Evolutionary conservation across 345 rosid genomes (phyloP), one percentile per base, ranked within the genome.

Genomic region (Stellera chamaejasme): DNA sequence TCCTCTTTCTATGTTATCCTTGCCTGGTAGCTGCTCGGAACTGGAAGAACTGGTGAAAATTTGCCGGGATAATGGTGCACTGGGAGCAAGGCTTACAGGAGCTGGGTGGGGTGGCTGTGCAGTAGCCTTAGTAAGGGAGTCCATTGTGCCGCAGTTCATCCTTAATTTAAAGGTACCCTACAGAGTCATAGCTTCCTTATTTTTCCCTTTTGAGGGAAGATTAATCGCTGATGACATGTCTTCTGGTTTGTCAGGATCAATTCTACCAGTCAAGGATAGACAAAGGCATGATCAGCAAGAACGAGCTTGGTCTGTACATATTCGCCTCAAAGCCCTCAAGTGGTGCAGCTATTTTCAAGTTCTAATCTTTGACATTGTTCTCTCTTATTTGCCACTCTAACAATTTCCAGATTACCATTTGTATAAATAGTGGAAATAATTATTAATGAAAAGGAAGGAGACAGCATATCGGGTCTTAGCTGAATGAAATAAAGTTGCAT

Each of bases 61-160:
- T 48, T 75, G 85, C 75, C 78, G 78, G 10, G 81, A 80, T n/a
- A 80, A 77, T 14, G 88, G 75, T 47, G 97, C 99, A 53, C 68
- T 93, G 23, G 97, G 99, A 47, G 97, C 99, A 42, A 87, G 99
- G 73, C 92, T 93, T 16, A 93, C 97, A 0, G 99, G 97, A 51
- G 99, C 99, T 11, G 99, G 99, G 61, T 93, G 99, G 99, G 99
- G 99, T 11, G 97, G 99, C 45, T 93, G 99, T 45, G 85, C 95
- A 0, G 99, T 93, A 42, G 88, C 96, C 25, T 72, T 93, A 56
- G 97, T 93, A 44, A 89, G 83, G 61, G 97, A 89, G 55, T 25
- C 71, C 45, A 75, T 78, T 13, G 99, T 83, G 48, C 84, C 97
- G 13, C 90, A 83, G 65, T 93, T 89, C 75, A 93, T 89, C 61